Evolutionary conservation across 768 basidiomycete genomes (phyloP), one percentile per base, ranked within the genome.

Genomic region (Trametes elegans): DNA sequence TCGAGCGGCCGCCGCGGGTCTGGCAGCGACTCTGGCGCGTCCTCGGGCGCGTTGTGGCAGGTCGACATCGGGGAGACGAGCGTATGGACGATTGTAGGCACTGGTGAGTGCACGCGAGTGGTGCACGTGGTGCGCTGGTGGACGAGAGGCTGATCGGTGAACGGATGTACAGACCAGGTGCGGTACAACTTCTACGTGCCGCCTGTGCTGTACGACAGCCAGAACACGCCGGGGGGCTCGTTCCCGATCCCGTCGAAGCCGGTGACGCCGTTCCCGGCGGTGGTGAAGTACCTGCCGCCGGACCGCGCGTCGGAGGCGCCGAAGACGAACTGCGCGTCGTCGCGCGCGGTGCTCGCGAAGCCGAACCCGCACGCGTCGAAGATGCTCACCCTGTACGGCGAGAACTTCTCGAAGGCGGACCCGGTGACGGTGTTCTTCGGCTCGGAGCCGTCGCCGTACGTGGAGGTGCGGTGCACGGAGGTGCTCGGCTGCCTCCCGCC

Each of bases 171-270:
- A 87, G 92, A 95, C 66, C 89, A 93, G 81, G 82, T 93, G 49
- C 86, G 93, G 58, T 93, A 94, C 74, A 93, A 94, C 71, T 95
- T 94, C 71, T 94, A 92, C 66, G 87, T 94, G 11, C 93, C 93
- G 28, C 89, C 90, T 1, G 80, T 87, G 23, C 76, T 93, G 39
- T 90, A 88, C 67, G 89, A 92, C 74, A 84, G 84, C 62, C 88
- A 87, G 68, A 84, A 83, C 58, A 79, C 82, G n/a, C 75, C 83
- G 18, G 79, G 83, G 28, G 52, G 53, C 6, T 85, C 88, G 19
- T 91, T 86, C 78, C 87, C 88, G 28, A 81, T 88, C 53, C 88
- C 90, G 16, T 82, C 84, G 29, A 90, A 90, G 65, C 87, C 88
- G 9, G 82, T 93, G 57, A 93, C 93, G 16, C 88, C 90, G 1